phyloP scores from a whole-genome alignment of 805 yeast species.

The Candida vaughaniae region DNA sequence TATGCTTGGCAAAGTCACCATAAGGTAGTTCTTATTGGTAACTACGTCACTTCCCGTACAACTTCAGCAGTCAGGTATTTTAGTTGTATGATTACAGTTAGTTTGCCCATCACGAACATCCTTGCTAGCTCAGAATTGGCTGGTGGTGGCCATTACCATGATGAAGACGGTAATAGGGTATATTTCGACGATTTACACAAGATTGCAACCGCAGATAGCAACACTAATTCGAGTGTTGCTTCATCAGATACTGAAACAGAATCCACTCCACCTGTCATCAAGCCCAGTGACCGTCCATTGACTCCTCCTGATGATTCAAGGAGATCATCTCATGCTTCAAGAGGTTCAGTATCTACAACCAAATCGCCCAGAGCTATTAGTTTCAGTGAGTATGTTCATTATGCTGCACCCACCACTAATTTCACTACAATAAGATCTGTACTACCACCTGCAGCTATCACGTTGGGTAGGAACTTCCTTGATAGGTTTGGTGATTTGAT shows the following conservation, averaged over 20 bases:
- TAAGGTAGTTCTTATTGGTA: slow-evolving; percentile 62
- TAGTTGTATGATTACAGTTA: slow-evolving; percentile 49
- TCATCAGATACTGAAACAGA: slow-evolving; percentile 3
- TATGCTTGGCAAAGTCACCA: slow-evolving; percentile 80
- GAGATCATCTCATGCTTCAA: slow-evolving; percentile 12
- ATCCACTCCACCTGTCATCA: not conserved
- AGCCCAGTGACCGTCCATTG: slow-evolving; percentile 7
- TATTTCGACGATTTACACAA: slow-evolving; percentile 12
- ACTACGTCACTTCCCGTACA: slow-evolving; percentile 42
- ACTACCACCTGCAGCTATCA: slow-evolving; percentile 75
- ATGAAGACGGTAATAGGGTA: slow-evolving; percentile 17
- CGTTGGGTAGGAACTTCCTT: slow-evolving; percentile 72
- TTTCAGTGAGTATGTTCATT: slow-evolving; percentile 71
- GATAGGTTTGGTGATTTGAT: slow-evolving; percentile 62
- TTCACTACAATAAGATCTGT: slow-evolving; percentile 66
- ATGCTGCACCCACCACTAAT: slow-evolving; percentile 69
- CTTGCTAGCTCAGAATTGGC: slow-evolving; percentile 44
- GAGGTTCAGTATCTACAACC: slow-evolving; percentile 13
- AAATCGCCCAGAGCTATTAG: slow-evolving; percentile 30
- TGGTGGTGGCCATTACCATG: slow-evolving; percentile 24
- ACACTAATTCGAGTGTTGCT: slow-evolving; percentile 10
- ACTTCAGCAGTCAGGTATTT: slow-evolving; percentile 48
- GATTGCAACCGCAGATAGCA: slow-evolving; percentile 2
- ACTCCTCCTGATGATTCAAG: slow-evolving; percentile 12
- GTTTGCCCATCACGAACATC: slow-evolving; percentile 55